Evolutionary conservation across 495 filamentous ascomycete species (phyloP).

Genomic region (Annulohypoxylon moriforme): DNA sequence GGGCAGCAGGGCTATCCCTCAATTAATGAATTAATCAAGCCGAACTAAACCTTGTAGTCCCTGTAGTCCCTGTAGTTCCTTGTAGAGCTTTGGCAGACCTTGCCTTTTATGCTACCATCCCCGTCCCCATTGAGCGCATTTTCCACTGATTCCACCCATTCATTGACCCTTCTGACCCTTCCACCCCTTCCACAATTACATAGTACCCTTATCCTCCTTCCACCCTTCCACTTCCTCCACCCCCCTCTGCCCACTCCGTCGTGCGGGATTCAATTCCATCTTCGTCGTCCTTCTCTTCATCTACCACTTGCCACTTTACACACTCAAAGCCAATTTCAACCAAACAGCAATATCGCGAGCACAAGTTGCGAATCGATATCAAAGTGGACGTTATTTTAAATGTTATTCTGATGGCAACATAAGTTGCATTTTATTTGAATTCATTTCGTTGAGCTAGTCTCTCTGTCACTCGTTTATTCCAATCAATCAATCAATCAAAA

Average conservation of each 20-base stretch:
- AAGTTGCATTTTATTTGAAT: conserved; percentile 47
- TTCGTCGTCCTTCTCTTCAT: conserved; percentile 27
- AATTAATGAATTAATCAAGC: conserved; percentile 44
- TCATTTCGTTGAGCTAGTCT: conserved; percentile 63
- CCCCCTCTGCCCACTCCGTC: conserved; percentile 28
- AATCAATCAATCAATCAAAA: conserved; percentile 19
- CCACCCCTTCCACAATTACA: not conserved
- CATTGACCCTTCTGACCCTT: too few relatives aligned
- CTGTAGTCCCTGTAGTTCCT: conserved; percentile 12
- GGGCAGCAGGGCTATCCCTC: conserved; percentile 34
- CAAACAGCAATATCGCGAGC: conserved; percentile 26
- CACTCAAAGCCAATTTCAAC: conserved; percentile 9
- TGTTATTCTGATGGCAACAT: conserved; percentile 48
- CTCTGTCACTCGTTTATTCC: conserved; percentile 60
- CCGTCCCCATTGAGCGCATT: not conserved
- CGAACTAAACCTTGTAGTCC: conserved; percentile 35
- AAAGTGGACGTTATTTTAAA: conserved; percentile 35
- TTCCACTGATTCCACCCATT: not conserved
- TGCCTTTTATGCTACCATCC: conserved; percentile 23
- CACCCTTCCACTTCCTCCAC: conserved; percentile 6
- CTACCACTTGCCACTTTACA: conserved; percentile 23
- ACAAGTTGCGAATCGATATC: conserved; percentile 35
- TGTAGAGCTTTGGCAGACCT: not conserved
- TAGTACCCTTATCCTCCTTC: conserved; percentile 5
- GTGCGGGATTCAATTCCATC: conserved; percentile 30